Percentiles rank a stretch among this genome's conserved stretches.
phyloP scores from a whole-genome alignment of 2,329 filamentous ascomycete genomes.

The Aspergillus ustus region DNA sequence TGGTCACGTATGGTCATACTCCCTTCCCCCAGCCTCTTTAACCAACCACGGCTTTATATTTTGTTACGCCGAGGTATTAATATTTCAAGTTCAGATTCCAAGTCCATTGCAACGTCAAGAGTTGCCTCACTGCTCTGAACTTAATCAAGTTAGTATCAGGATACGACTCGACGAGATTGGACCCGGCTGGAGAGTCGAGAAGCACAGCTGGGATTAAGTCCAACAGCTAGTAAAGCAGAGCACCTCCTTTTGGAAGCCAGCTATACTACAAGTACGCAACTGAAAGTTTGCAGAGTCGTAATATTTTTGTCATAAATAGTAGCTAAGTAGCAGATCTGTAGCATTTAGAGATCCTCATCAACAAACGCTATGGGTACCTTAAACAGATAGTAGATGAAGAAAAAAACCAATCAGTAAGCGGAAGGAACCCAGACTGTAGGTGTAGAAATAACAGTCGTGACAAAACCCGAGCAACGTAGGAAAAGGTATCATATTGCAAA shows the following conservation, averaged over 20 bases:
- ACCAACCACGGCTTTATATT: slow-evolving; percentile 3
- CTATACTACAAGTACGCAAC: slow-evolving; percentile 22
- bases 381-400: slow-evolving; percentile 14
- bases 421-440: slow-evolving; percentile 11
- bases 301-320: slow-evolving; percentile 25
- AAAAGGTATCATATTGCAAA: slow-evolving; percentile 38
- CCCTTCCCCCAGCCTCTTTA: slow-evolving; percentile 7
- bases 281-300: slow-evolving; percentile 22
- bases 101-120: slow-evolving; percentile 2
- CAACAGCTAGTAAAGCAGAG: no score
- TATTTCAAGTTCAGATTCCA: background rate
- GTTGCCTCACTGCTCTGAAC: no score
- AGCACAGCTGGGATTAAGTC: no score
- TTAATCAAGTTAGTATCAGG: no score
- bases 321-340: slow-evolving; percentile 7
- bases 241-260: background rate
- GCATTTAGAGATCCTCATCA: slow-evolving; percentile 20
- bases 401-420: slow-evolving; percentile 4
- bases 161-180: no score
- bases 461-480: slow-evolving; percentile 29
- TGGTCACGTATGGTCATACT: slow-evolving; percentile 24
- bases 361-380: slow-evolving; percentile 26
- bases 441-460: slow-evolving; percentile 20
- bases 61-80: background rate
- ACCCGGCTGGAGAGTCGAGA: no score